phyloP scores from a whole-genome alignment of 768 basidiomycete species.

The Paxillus involutus region DNA sequence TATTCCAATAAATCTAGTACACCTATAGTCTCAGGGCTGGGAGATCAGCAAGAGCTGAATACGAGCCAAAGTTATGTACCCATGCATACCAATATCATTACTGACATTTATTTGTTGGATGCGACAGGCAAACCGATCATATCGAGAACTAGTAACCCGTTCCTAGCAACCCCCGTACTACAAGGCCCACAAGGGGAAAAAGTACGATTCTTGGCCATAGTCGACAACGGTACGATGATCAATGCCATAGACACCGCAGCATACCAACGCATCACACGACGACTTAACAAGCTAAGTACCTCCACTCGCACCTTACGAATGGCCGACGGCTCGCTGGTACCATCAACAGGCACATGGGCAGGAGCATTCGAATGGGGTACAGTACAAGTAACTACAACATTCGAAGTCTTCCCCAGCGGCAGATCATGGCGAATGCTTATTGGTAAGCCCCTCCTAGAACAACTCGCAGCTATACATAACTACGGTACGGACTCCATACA shows the following conservation, averaged over 20 bases:
- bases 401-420: conserved; percentile 26
- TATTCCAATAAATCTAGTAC: no score
- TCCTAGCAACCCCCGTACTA: neutral
- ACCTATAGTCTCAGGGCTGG: no score
- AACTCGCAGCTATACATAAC: conserved; percentile 13
- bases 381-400: neutral
- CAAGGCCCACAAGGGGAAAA: conserved; percentile 14
- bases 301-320: no score
- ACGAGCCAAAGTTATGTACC: neutral
- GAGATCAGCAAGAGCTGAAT: neutral
- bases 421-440: conserved; percentile 15
- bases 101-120: conserved; percentile 1
- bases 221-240: conserved; percentile 19
- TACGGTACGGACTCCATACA: conserved; percentile 3
- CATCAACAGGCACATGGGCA: neutral
- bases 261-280: conserved; percentile 3
- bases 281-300: neutral
- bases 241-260: neutral
- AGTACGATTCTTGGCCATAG: conserved; percentile 2
- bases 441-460: conserved; percentile 17
- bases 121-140: neutral
- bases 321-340: neutral
- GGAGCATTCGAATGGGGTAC: conserved; percentile 12
- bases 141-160: no score
- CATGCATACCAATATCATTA: neutral